Evolutionary conservation across 2,329 filamentous ascomycete genomes (phyloP).

Genomic region (Keithomyces neogunnii): DNA sequence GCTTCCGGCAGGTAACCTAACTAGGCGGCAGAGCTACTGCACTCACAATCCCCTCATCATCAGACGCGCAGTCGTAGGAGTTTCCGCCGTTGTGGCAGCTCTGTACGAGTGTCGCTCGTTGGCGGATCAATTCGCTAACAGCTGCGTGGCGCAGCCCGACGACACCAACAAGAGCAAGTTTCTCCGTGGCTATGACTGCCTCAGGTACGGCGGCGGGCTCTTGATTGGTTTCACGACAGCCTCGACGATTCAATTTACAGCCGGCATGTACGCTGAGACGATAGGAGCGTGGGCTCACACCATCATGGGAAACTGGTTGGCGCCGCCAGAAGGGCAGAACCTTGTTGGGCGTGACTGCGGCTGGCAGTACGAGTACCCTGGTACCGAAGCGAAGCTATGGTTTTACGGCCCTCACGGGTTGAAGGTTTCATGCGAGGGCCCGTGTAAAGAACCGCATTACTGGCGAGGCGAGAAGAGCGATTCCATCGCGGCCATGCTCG

Average conservation of each 20-base stretch:
- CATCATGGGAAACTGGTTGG: not conserved
- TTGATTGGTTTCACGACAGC: not conserved
- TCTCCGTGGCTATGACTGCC: not conserved
- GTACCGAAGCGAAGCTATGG: not conserved
- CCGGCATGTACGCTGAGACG: not conserved
- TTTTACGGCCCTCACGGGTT: not conserved
- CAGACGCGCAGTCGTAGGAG: not conserved
- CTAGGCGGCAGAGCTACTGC: not conserved
- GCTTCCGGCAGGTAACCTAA: not conserved
- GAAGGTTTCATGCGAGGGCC: not conserved
- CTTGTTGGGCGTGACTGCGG: not conserved
- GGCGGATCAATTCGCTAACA: not conserved
- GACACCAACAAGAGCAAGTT: not conserved
- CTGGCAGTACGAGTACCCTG: not conserved
- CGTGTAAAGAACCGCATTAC: not conserved
- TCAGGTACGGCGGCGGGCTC: not conserved
- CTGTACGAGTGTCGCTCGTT: not conserved
- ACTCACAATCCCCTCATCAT: not conserved
- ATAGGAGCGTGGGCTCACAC: not conserved
- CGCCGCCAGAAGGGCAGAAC: not conserved
- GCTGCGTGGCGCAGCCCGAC: not conserved
- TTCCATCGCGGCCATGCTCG: not conserved
- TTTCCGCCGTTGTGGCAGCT: not conserved
- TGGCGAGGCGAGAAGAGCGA: not conserved
- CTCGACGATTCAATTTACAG: not conserved